Evolutionary conservation across 129 eudicot species (phyloP), one percentile per base, ranked within the genome.

Genomic region (Tagetes erecta): DNA sequence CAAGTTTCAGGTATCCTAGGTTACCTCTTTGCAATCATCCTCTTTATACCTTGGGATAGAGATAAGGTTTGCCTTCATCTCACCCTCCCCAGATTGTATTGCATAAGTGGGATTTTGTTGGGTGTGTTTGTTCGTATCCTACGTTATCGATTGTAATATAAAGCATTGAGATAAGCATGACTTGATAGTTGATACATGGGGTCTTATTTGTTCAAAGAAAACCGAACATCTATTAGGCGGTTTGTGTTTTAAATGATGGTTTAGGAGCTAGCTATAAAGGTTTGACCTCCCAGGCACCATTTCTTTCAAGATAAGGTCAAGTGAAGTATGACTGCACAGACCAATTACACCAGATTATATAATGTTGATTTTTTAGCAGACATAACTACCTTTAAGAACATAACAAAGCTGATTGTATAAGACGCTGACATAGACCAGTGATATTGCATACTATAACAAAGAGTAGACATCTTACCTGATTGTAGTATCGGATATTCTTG

Each of bases 401-500:
- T 11, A 59, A 59, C 8, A 35, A n/a, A n/a, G n/a, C n/a, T n/a
- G n/a, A n/a, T n/a, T n/a, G n/a, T n/a, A n/a, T 64, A 38, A 38
- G 50, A 64, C 6, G 5, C 5, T 6, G 36, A 12, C 14, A 14
- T 42, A 66, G 33, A 66, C 34, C 47, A 66, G 30, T 42, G 52
- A 33, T 66, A 66, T 27, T 7, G 52, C n/a, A 42, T 40, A 41
- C 52, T 67, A 8, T 59, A 59, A 59, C n/a, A 0, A 34, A 36
- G 27, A 60, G 67, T 34, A 42, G 41, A 68, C 41, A 55, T 30
- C 41, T 75, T 75, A 88, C 98, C 96, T 94, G 97, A 85, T 85
- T 90, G 83, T 90, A 90, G 56, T 80, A 86, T 14, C 92, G 91
- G n/a, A 94, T 82, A 78, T 80, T 76, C 81, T 83, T 91, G 71